phyloP scores from a whole-genome alignment of 352 stramenopile genomes.

The Phytophthora rubi region DNA sequence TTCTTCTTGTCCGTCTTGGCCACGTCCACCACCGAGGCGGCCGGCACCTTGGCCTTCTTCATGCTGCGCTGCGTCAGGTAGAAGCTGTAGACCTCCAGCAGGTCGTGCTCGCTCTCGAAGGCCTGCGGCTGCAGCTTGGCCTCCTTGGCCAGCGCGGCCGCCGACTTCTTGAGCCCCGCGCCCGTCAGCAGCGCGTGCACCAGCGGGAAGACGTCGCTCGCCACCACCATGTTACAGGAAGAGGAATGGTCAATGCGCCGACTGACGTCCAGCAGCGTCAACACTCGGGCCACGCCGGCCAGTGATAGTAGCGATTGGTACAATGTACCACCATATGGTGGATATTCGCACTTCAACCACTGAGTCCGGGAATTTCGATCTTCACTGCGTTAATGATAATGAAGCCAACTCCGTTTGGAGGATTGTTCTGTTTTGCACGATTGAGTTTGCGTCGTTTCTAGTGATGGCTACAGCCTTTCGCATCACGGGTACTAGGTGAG shows the following conservation, averaged over 20 bases:
- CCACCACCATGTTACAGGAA: conserved; percentile 41
- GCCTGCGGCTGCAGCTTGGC: conserved; percentile 70
- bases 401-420: too few species aligned
- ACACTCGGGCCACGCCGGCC: too few species aligned
- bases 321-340: too few species aligned
- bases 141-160: conserved; percentile 71
- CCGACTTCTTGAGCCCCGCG: conserved; percentile 78
- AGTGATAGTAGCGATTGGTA: too few species aligned
- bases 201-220: conserved; percentile 82
- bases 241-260: neutral
- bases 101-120: conserved; percentile 67
- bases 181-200: conserved; percentile 70
- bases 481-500: too few species aligned
- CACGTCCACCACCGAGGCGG: conserved; percentile 59
- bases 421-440: too few species aligned
- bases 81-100: conserved; percentile 78
- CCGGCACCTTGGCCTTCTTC: conserved; percentile 65
- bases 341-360: too few species aligned
- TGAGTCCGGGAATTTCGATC: neutral
- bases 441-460: too few species aligned
- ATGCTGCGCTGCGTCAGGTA: conserved; percentile 58
- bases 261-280: neutral
- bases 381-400: too few species aligned
- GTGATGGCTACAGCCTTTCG: too few species aligned
- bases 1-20: conserved; percentile 36